Conservation (phyloP, 202 grass and related monocot species). For the Setaria viridis region DNA sequence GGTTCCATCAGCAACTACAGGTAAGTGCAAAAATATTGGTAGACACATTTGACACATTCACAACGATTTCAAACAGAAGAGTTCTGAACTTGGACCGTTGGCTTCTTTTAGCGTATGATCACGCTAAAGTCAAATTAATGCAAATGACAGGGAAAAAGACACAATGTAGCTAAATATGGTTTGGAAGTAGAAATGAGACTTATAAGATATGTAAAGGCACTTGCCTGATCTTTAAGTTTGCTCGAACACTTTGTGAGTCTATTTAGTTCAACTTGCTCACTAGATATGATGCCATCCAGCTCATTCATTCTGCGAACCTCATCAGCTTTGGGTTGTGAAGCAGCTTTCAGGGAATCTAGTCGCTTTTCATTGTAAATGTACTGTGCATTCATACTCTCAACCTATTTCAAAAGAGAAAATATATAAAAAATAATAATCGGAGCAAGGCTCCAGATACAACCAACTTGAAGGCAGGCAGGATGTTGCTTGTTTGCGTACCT, state of each 20-base stretch:
- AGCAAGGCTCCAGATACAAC: background rate
- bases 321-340: slow-evolving; percentile 73
- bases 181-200: slow-evolving; percentile 12
- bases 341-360: slow-evolving; percentile 73
- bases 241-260: slow-evolving; percentile 79
- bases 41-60: slow-evolving; percentile 18
- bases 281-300: slow-evolving; percentile 65
- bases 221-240: slow-evolving; percentile 87
- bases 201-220: slow-evolving; percentile 26
- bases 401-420: slow-evolving; percentile 53
- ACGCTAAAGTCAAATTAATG: slow-evolving; percentile 2
- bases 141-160: background rate
- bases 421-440: slow-evolving; percentile 10
- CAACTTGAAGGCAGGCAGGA: slow-evolving; percentile 20
- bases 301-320: slow-evolving; percentile 72
- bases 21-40: background rate
- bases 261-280: slow-evolving; percentile 70
- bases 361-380: slow-evolving; percentile 77
- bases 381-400: slow-evolving; percentile 83
- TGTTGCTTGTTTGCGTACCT: slow-evolving; percentile 52
- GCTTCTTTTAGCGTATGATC: background rate
- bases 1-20: slow-evolving; percentile 15
- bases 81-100: slow-evolving; percentile 27
- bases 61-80: background rate
- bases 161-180: slow-evolving; percentile 26